phyloP scores from a whole-genome alignment of 768 basidiomycete genomes.

The Mrakia hoshinonis region DNA sequence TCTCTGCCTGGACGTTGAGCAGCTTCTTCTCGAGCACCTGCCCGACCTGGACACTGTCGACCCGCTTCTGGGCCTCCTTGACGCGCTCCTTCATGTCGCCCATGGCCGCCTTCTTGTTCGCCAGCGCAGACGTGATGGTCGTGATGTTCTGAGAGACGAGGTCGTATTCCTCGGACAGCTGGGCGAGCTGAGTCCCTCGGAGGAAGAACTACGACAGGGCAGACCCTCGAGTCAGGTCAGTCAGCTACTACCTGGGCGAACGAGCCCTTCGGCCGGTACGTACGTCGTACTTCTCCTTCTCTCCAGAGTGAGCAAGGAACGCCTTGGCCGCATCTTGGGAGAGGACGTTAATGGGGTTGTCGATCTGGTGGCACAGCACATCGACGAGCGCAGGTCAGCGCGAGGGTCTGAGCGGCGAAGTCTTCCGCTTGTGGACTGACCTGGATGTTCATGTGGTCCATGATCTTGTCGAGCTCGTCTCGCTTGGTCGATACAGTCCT shows the following conservation, averaged over 20 bases:
- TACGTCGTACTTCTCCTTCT: slow-evolving; percentile 82
- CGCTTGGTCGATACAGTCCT: slow-evolving; percentile 63
- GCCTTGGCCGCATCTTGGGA: slow-evolving; percentile 59
- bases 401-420: neutral
- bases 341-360: slow-evolving; percentile 85
- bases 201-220: slow-evolving; percentile 67
- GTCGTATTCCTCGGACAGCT: slow-evolving; percentile 80
- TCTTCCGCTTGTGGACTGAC: slow-evolving; percentile 27
- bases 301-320: slow-evolving; percentile 74
- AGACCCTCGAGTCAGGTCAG: slow-evolving; percentile 16
- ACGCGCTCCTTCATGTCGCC: slow-evolving; percentile 62
- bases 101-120: slow-evolving; percentile 60
- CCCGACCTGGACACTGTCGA: slow-evolving; percentile 59
- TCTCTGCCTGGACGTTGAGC: neutral
- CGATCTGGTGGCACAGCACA: slow-evolving; percentile 46
- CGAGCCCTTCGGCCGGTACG: slow-evolving; percentile 29
- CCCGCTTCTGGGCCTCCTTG: slow-evolving; percentile 53
- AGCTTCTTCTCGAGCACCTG: slow-evolving; percentile 68
- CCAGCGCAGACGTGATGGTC: slow-evolving; percentile 59
- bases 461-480: slow-evolving; percentile 77
- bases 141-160: slow-evolving; percentile 63
- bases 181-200: slow-evolving; percentile 78
- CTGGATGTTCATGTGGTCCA: slow-evolving; percentile 92
- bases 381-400: neutral
- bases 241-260: neutral